These are phyloP conservation scores for Geoglossum cookeanum DNA, from an alignment of 2,329 filamentous ascomycete species.

Conservation along the genomic window DNA sequence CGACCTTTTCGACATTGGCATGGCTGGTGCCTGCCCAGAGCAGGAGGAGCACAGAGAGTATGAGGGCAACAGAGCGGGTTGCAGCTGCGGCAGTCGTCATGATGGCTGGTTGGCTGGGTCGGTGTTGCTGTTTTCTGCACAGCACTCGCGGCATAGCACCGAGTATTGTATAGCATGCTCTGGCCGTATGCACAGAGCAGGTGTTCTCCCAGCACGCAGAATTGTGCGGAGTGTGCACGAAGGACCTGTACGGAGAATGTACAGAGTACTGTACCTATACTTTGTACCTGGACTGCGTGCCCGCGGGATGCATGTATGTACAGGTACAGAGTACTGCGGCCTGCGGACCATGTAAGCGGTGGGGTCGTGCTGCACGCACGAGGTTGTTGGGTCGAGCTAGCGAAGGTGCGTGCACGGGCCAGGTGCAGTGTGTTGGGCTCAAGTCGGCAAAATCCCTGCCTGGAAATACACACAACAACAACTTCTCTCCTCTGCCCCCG, in stretches of 20 bases:
- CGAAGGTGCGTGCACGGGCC: not conserved
- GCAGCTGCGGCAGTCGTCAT: slow-evolving; percentile 4
- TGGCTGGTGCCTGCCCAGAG: slow-evolving; percentile 13
- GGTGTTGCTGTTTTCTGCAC: not conserved
- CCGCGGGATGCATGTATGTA: too few relatives aligned
- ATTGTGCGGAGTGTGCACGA: too few relatives aligned
- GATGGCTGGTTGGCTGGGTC: not conserved
- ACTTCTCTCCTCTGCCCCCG: not conserved
- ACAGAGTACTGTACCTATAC: too few relatives aligned
- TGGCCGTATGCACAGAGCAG: too few relatives aligned
- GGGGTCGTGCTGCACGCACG: too few relatives aligned
- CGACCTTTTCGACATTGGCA: slow-evolving; percentile 79
- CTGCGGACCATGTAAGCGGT: too few relatives aligned
- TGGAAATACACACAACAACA: slow-evolving; percentile 1
- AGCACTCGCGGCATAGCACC: not conserved
- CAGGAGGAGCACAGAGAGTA: slow-evolving; percentile 10
- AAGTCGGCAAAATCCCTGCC: not conserved
- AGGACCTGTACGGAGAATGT: too few relatives aligned
- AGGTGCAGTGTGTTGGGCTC: not conserved
- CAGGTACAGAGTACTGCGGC: too few relatives aligned
- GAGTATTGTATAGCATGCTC: too few relatives aligned
- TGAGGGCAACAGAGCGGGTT: not conserved
- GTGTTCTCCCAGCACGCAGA: too few relatives aligned
- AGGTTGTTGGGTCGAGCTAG: not conserved
- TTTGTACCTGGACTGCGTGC: too few relatives aligned